A percentile compares a stretch with the other conserved stretches of the same genome.
These are phyloP conservation scores for Lachnellula suecica DNA, from an alignment of 2,329 filamentous ascomycete genomes.

Conservation along the genomic window DNA sequence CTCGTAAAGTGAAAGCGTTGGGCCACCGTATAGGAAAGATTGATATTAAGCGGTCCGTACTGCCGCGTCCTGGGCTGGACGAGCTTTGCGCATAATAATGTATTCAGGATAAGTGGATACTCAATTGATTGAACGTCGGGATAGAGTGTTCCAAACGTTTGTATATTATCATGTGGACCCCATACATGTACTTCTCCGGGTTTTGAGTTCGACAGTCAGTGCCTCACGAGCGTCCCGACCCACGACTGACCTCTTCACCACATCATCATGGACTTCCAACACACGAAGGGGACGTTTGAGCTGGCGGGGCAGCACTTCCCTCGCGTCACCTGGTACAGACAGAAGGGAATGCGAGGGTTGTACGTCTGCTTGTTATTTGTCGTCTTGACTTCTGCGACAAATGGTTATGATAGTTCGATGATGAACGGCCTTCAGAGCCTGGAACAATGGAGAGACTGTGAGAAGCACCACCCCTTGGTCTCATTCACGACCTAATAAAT, in stretches of 20 bases:
- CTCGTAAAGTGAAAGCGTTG: neutral
- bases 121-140: conserved; percentile 13
- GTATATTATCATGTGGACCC: conserved; percentile 15
- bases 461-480: conserved; percentile 34
- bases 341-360: conserved; percentile 43
- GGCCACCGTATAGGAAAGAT: conserved; percentile 11
- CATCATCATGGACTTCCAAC: conserved; percentile 19
- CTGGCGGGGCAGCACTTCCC: conserved; percentile 19
- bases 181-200: conserved; percentile 16
- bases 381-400: conserved; percentile 40
- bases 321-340: conserved; percentile 47
- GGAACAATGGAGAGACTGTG: conserved; percentile 37
- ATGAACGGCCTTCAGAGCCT: conserved; percentile 45
- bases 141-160: conserved; percentile 10
- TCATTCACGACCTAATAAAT: neutral
- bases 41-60: conserved; percentile 18
- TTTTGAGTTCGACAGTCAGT: conserved; percentile 10
- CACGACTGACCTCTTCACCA: conserved; percentile 1
- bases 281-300: conserved; percentile 17
- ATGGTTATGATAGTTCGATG: conserved; percentile 38
- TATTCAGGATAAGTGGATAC: conserved; percentile 10
- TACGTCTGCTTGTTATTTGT: conserved; percentile 15
- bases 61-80: conserved; percentile 12
- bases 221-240: conserved; percentile 8
- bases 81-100: conserved; percentile 14